phyloP scores from a whole-genome alignment of 2,329 filamentous ascomycete genomes.

The Aspergillus hiratsukae region DNA sequence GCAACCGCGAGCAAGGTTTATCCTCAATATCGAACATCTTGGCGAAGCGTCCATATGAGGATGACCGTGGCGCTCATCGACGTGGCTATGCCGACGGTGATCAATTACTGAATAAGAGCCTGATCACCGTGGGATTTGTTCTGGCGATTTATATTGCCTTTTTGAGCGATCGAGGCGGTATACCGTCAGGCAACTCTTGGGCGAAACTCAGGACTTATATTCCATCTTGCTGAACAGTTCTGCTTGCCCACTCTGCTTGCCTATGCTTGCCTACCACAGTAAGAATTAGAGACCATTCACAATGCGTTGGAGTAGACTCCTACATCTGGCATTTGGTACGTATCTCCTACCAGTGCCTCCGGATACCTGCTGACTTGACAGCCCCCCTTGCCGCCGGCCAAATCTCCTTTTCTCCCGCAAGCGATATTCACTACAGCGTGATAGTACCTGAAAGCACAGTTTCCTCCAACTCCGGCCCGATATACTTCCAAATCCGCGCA shows the following conservation, averaged over 20 bases:
- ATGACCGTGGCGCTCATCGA: not conserved
- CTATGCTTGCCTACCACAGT: too few species aligned
- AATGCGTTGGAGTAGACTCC: not conserved
- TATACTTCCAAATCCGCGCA: constrained; percentile 60
- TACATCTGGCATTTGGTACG: not conserved
- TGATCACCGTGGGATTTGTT: not conserved
- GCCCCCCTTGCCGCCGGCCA: constrained; percentile 4
- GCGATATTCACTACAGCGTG: constrained; percentile 43
- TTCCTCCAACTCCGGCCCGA: constrained; percentile 48
- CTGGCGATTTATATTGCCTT: not conserved
- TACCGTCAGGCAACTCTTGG: not conserved
- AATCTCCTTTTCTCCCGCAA: constrained; percentile 17
- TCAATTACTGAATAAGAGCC: not conserved
- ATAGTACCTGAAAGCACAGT: constrained; percentile 51
- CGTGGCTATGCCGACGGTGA: not conserved
- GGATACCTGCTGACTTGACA: not conserved
- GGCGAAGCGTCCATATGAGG: too few species aligned
- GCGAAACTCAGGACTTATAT: not conserved
- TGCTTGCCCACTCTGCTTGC: not conserved
- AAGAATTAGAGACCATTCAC: not conserved
- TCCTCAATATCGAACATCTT: not conserved
- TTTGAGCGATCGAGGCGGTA: not conserved
- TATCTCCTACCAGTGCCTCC: not conserved
- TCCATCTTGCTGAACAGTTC: not conserved
- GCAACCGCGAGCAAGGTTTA: not conserved